Conservation (phyloP, 1,284 basidiomycete genomes). For the Rhodotorula sp. region DNA sequence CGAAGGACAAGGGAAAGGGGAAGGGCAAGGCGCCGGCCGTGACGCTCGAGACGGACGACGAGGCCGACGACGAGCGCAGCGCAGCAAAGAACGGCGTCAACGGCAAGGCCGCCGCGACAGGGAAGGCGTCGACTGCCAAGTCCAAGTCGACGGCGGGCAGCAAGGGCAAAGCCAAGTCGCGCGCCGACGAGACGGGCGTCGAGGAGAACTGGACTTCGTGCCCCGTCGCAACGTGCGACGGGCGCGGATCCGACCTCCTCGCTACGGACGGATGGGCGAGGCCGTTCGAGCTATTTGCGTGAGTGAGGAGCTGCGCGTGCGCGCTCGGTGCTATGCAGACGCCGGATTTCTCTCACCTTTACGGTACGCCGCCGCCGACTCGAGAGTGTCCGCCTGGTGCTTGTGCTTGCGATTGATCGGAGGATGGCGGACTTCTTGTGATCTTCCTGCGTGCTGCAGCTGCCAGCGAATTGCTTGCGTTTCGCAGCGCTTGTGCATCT, state of each 20-base stretch:
- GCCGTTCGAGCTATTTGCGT: conserved; percentile 30
- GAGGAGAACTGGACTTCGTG: conserved; percentile 37
- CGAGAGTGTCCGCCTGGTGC: not conserved
- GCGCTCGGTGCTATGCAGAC: conserved; percentile 1
- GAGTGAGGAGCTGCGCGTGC: not conserved
- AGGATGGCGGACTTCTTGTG: too few species aligned
- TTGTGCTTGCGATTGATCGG: not conserved
- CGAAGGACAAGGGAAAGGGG: conserved; percentile 2
- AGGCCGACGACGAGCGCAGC: conserved; percentile 9
- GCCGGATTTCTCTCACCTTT: too few species aligned
- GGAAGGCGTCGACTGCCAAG: not conserved
- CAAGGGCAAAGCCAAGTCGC: conserved; percentile 18
- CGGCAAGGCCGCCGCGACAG: not conserved
- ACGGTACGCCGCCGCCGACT: not conserved
- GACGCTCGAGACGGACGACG: not conserved
- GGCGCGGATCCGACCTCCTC: conserved; percentile 19
- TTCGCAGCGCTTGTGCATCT: too few species aligned
- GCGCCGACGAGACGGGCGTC: conserved; percentile 31
- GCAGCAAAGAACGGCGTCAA: not conserved
- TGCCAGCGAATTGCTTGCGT: too few species aligned
- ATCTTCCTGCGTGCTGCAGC: too few species aligned
- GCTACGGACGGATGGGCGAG: conserved; percentile 13
- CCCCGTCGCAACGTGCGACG: conserved; percentile 28
- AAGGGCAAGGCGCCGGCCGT: conserved; percentile 5
- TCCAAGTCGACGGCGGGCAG: not conserved